Conservation (phyloP, 2,329 filamentous ascomycete species). For the Colletotrichum spaethianum region DNA sequence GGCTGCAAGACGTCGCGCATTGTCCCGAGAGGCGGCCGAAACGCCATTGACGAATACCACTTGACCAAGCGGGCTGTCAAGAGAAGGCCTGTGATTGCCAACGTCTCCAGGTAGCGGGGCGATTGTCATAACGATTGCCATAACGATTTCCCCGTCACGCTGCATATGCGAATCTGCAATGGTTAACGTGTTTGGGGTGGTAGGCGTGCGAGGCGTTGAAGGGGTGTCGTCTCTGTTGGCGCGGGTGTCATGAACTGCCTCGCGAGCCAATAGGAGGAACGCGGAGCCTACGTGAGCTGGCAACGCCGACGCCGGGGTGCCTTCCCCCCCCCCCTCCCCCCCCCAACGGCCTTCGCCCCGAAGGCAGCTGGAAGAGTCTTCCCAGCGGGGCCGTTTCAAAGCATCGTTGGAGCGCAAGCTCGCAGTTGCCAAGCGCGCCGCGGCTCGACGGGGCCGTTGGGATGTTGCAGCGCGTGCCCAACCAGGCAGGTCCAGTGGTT, state of each 20-base stretch:
- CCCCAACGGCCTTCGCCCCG: slow-evolving; percentile 4
- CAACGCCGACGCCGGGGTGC: background rate
- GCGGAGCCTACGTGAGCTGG: slow-evolving; percentile 3
- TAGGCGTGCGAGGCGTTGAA: background rate
- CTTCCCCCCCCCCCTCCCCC: too few relatives aligned
- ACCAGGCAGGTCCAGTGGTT: slow-evolving; percentile 5
- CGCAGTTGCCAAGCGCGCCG: slow-evolving; percentile 9
- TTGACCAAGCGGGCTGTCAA: background rate
- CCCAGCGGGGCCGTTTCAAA: slow-evolving; percentile 24
- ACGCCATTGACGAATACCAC: background rate
- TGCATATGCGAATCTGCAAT: background rate
- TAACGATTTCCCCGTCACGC: background rate
- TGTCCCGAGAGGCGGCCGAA: background rate
- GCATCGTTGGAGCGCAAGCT: slow-evolving; percentile 9
- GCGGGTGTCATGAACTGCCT: too few relatives aligned
- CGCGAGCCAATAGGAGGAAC: slow-evolving; percentile 10
- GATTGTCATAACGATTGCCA: background rate
- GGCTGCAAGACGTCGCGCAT: background rate
- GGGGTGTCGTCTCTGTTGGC: background rate
- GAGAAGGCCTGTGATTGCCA: background rate
- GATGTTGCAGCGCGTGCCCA: slow-evolving; percentile 1
- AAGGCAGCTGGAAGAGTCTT: background rate
- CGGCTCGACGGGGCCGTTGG: background rate
- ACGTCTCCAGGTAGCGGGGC: background rate
- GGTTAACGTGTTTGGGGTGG: background rate